Evolutionary conservation across 345 rosid species (phyloP).

Genomic region (Salix brachista): DNA sequence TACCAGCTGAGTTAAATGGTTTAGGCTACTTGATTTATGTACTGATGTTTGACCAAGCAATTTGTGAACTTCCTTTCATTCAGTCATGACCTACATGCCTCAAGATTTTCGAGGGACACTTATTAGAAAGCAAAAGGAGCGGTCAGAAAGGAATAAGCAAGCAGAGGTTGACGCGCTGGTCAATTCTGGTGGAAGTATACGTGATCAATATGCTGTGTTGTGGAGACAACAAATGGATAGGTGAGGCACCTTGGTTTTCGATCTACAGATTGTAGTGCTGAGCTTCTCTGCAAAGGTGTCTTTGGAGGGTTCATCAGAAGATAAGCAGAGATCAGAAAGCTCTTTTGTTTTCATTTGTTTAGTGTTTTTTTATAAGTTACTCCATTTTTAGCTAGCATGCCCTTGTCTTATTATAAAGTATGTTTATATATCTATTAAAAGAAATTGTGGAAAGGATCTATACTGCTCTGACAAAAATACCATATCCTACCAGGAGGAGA

Average conservation of each 20-base stretch:
- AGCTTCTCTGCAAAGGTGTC: neutral
- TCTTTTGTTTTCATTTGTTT: neutral
- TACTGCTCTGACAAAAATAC: slow-evolving; percentile 9
- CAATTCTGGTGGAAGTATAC: slow-evolving; percentile 77
- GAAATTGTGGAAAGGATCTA: slow-evolving; percentile 1
- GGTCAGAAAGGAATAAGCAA: slow-evolving; percentile 98
- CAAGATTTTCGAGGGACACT: slow-evolving; percentile 95
- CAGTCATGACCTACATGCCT: slow-evolving; percentile 99
- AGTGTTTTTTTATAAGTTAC: neutral
- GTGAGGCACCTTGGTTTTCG: slow-evolving; percentile 34
- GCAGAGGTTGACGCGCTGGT: slow-evolving; percentile 82
- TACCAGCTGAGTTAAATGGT: neutral
- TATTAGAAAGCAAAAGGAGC: slow-evolving; percentile 81
- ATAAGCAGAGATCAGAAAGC: neutral
- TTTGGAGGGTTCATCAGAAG: neutral
- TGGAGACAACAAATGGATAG: slow-evolving; percentile 99
- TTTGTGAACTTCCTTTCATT: slow-evolving; percentile 32
- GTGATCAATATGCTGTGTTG: slow-evolving; percentile 68
- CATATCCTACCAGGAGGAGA: slow-evolving; percentile 63
- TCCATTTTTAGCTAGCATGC: neutral
- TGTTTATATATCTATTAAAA: neutral
- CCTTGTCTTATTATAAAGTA: neutral
- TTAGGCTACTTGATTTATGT: neutral
- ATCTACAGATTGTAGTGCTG: neutral
- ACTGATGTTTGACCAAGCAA: neutral